Evolutionary conservation across 164 flowering plant genomes (phyloP), one percentile per base, ranked within the genome.

Genomic region (Chimonanthus salicifolius): DNA sequence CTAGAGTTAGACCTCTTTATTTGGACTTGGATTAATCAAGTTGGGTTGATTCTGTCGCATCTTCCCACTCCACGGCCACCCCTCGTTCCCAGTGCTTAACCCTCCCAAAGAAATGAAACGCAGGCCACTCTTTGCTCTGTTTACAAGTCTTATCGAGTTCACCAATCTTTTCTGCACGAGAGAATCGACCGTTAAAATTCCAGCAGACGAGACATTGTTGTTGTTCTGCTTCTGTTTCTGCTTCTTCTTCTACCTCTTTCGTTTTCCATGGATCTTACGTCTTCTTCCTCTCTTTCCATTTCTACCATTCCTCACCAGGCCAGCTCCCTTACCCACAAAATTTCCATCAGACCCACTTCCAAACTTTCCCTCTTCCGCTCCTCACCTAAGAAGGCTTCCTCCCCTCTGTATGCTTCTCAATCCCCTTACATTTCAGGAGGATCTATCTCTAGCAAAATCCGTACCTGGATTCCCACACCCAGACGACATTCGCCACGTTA

Each of bases 211-310:
- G 33, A 33, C 33, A 33, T 33, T 33, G 33, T 33, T 33, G 33
- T 33, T 33, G 33, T 33, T 33, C 33, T 20, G 21, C 21, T 65
- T 8, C 48, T 9, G 7, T 10, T 5, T 45, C 68, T 65, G 47
- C 68, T 47, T 18, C 20, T 21, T 3, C 7, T 51, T 64, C 70
- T 69, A 49, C 46, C 9, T 0, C 20, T 33, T 7, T 2, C 44
- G 8, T 15, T 9, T 8, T 11, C 13, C 21, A 86, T 84, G 89
- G 89, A 83, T 78, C 81, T 81, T 68, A 75, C 83, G 7, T 33
- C 72, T 50, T 49, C 15, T 51, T 68, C 80, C 69, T 44, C 77
- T 7, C 48, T 75, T 2, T 72, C 79, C 68, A 58, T 77, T 67
- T 78, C 83, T 13, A 65, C 82, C 51, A 7, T 58, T 67, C 77